phyloP scores from a whole-genome alignment of 179 eudicot genomes.

The Beta lomatogona region DNA sequence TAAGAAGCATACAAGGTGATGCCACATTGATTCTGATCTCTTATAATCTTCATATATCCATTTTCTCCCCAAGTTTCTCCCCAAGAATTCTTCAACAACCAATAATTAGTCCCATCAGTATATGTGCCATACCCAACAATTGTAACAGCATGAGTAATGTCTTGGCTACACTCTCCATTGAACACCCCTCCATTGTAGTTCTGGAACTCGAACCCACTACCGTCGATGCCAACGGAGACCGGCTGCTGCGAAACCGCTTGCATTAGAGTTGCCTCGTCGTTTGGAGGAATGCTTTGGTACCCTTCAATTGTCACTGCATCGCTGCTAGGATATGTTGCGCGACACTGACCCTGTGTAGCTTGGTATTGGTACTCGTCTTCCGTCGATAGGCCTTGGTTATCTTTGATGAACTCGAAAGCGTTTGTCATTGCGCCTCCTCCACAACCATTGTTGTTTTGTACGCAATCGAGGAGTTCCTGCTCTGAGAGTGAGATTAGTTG shows the following conservation, averaged over 20 bases:
- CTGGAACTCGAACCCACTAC: not conserved
- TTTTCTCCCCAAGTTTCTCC: slow-evolving; percentile 36
- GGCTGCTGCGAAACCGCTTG: not conserved
- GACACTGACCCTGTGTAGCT: slow-evolving; percentile 6
- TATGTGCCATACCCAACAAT: slow-evolving; percentile 38
- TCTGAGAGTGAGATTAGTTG: slow-evolving; percentile 45
- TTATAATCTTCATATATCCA: slow-evolving; percentile 26
- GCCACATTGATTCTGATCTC: slow-evolving; percentile 20
- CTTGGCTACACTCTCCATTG: slow-evolving; percentile 10
- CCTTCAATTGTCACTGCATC: slow-evolving; percentile 25
- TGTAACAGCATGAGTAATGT: slow-evolving; percentile 36
- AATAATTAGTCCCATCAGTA: slow-evolving; percentile 3
- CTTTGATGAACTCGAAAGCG: slow-evolving; percentile 29
- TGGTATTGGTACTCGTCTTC: slow-evolving; percentile 35
- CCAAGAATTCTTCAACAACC: slow-evolving; percentile 39
- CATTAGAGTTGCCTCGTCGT: slow-evolving; percentile 22
- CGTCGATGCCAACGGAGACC: not conserved
- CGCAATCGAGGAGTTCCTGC: slow-evolving; percentile 47
- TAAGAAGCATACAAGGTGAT: slow-evolving; percentile 16
- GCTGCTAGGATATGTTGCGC: not conserved
- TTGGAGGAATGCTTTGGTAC: slow-evolving; percentile 16
- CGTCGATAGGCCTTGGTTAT: slow-evolving; percentile 28
- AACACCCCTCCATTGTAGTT: not conserved
- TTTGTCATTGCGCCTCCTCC: slow-evolving; percentile 24
- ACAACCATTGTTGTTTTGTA: slow-evolving; percentile 27